A percentile compares a stretch with the other conserved stretches of the same genome.
phyloP scores from a whole-genome alignment of 805 yeast species.

The Candida succiphila region DNA sequence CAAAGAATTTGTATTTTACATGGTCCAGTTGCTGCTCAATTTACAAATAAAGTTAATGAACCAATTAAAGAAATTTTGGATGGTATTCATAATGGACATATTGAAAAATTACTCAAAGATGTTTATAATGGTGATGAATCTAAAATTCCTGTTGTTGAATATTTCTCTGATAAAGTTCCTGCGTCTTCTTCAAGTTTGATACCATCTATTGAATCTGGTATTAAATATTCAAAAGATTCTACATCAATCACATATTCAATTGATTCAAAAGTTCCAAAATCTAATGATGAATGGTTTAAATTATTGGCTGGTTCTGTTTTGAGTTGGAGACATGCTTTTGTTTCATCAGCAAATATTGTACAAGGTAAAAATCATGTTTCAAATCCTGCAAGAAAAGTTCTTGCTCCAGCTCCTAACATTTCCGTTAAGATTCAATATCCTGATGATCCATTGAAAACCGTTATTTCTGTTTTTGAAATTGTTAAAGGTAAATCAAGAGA shows the following conservation, averaged over 20 bases:
- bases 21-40: conserved; percentile 98
- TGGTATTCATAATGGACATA: conserved; percentile 83
- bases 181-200: conserved; percentile 22
- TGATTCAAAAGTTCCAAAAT: conserved; percentile 23
- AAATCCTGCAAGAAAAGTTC: conserved; percentile 73
- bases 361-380: conserved; percentile 74
- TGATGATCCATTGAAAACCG: conserved; percentile 42
- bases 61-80: conserved; percentile 90
- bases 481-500: conserved; percentile 62
- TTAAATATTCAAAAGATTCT: conserved; percentile 22
- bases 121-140: conserved; percentile 62
- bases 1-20: conserved; percentile 98
- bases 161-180: conserved; percentile 65
- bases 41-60: conserved; percentile 76
- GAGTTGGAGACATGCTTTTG: conserved; percentile 89
- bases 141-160: conserved; percentile 79
- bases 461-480: conserved; percentile 56
- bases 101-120: conserved; percentile 55
- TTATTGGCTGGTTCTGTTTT: conserved; percentile 69
- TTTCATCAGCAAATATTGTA: conserved; percentile 68
- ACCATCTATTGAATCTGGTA: conserved; percentile 25
- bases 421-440: conserved; percentile 50
- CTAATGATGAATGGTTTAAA: conserved; percentile 63
- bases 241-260: conserved; percentile 27
- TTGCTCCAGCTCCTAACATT: conserved; percentile 60